Evolutionary conservation across 805 yeast genomes (phyloP), one percentile per base, ranked within the genome.

Genomic region (Kazachstania viticola): DNA sequence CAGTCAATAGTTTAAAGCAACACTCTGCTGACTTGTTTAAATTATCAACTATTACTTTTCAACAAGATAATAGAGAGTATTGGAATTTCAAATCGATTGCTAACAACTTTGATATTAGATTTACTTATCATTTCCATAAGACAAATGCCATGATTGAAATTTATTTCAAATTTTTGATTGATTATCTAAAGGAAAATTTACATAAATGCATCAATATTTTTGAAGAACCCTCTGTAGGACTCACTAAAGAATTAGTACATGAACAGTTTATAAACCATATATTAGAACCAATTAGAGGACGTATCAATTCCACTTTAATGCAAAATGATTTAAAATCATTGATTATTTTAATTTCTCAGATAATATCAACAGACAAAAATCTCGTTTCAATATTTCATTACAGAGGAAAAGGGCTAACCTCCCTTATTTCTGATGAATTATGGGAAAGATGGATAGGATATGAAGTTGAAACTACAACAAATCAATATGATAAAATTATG

Each of bases 71-170:
- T 8, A 13, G 17, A 17, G 31, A 28, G 15, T 19, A 36, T 5
- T 71, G 76, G 75, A 75, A 70, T 1, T 51, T 71, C 14, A 65
- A 64, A 22, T 42, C 60, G 0, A 45, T 73, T 7, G 50, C 74
- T 1, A 53, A 61, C 17, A 70, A 70, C 24, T 62, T 72, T 38
- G 48, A 54, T 12, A 46, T 61, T 5, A 60, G 77, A 31, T 74
- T 73, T 46, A 59, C 67, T 25, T 74, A 64, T 48, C 79, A 73
- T 45, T 73, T 73, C 52, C 62, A 64, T 34, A 49, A 56, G 4
- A 25, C 67, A 59, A 46, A 43, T 7, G 33, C 66, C 62, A 29
- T 45, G 14, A 78, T 71, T 42, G 77, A 73, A 43, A 61, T 71
- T 57, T 71, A 73, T 21, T 62, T 70, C 37, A 56, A 55, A 14